Base-by-base conservation (phyloP, 768 basidiomycete species). In the Ramaria rubella region DNA sequence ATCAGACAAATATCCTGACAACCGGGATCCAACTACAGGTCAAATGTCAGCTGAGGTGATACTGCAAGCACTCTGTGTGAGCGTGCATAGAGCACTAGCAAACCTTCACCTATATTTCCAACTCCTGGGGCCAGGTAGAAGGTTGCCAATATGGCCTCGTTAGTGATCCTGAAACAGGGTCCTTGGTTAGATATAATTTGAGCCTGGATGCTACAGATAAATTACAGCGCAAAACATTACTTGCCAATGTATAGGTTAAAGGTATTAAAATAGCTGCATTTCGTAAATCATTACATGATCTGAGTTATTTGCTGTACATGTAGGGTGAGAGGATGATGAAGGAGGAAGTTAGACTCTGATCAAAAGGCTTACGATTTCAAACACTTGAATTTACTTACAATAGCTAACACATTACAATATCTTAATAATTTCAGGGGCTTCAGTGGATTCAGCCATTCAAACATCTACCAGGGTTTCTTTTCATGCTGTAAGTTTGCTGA, bases 1-100 rank as follows among this genome's bases (percentile, higher is more conserved):
- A 64, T 88, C 87, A 0, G 86, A 87, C 0, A 85, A 57, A 14
- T 72, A 72, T 1, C 86, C 85, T 0, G 81, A 75, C 6, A 84
- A 59, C 2, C 80, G 78, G 2, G 84, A 79, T 1, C 85, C 85
- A 45, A 81, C 83, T 86, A 52, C n/a, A n/a, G n/a, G n/a, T n/a
- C n/a, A 4, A 33, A 44, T 7, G 11, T 46, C 5, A 27, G 4
- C 43, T 26, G 40, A 12, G 36, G 23, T 36, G 26, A 53, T 4
- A n/a, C n/a, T n/a, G n/a, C n/a, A n/a, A n/a, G n/a, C n/a, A n/a
- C n/a, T n/a, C n/a, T n/a, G n/a, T n/a, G n/a, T 23, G 36, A 60
- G 63, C 62, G 6, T 2, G n/a, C n/a, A n/a, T n/a, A n/a, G n/a
- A n/a, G 17, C 9, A 24, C 7, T 2, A 26, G n/a, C n/a, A 7